Conservation (phyloP, 345 rosid species). For the Arabidopsis suecica region DNA sequence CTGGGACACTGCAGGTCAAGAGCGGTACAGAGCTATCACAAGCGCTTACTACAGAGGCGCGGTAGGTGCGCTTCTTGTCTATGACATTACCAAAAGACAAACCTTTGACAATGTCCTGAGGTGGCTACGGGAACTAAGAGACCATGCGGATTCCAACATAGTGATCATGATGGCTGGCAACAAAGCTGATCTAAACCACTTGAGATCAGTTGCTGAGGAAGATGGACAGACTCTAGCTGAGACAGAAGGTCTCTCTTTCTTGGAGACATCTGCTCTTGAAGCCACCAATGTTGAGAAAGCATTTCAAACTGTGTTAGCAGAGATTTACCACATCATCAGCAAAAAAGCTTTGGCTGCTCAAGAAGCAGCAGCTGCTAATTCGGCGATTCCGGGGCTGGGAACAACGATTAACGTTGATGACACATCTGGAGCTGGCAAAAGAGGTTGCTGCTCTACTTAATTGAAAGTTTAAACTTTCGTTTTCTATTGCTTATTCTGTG, state of each 20-base stretch:
- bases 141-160: constrained; percentile 77
- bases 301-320: constrained; percentile 63
- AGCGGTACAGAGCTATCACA: constrained; percentile 74
- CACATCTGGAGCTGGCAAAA: constrained; percentile 52
- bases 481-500: constrained; percentile 15
- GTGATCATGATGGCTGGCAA: constrained; percentile 82
- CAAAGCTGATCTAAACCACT: constrained; percentile 69
- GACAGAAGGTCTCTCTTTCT: constrained; percentile 69
- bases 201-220: constrained; percentile 63
- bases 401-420: constrained; percentile 68
- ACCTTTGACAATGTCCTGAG: constrained; percentile 68
- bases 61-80: constrained; percentile 76
- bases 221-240: constrained; percentile 66
- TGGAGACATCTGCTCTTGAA: constrained; percentile 77
- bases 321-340: constrained; percentile 72
- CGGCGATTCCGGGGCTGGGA: constrained; percentile 60
- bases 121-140: constrained; percentile 75
- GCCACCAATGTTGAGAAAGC: constrained; percentile 74
- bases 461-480: neutral
- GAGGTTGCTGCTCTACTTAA: constrained; percentile 64
- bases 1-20: constrained; percentile 86
- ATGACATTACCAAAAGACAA: constrained; percentile 78
- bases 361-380: constrained; percentile 55
- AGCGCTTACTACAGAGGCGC: constrained; percentile 81
- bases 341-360: constrained; percentile 74